These are phyloP conservation scores for Plasmodium chabaudi DNA, from an alignment of 169 alveolate genomes.

Conservation along the genomic window DNA sequence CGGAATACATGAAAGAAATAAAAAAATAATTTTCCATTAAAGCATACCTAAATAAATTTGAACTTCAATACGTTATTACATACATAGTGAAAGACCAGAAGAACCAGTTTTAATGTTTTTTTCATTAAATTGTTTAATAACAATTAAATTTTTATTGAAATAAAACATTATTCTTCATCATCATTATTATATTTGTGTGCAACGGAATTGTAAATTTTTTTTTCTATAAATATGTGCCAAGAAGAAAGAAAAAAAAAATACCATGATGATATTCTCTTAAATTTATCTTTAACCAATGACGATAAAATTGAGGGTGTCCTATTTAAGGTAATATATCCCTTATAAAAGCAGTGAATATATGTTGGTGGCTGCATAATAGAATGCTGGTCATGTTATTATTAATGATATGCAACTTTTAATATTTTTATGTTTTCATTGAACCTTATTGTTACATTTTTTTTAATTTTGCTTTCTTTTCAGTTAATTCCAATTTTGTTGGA, in stretches of 20 bases:
- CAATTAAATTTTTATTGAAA: too few relatives aligned
- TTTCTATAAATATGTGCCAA: slow-evolving; percentile 21
- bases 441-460: neutral
- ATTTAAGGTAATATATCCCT: slow-evolving; percentile 16
- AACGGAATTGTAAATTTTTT: slow-evolving; percentile 12
- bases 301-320: slow-evolving; percentile 62
- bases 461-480: neutral
- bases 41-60: too few relatives aligned
- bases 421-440: neutral
- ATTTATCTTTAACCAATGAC: slow-evolving; percentile 54
- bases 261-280: slow-evolving; percentile 53
- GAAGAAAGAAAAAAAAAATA: slow-evolving; percentile 51
- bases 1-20: too few relatives aligned
- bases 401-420: neutral
- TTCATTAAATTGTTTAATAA: too few relatives aligned
- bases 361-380: too few relatives aligned
- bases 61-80: too few relatives aligned
- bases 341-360: too few relatives aligned
- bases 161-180: too few relatives aligned
- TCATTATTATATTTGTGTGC: neutral
- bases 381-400: too few relatives aligned
- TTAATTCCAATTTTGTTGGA: slow-evolving; percentile 40
- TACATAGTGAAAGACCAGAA: too few relatives aligned
- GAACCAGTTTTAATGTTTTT: too few relatives aligned
- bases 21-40: too few relatives aligned